These are phyloP conservation scores for Byssothecium circinans DNA, from an alignment of 2,329 filamentous ascomycete genomes.

Conservation along the genomic window DNA sequence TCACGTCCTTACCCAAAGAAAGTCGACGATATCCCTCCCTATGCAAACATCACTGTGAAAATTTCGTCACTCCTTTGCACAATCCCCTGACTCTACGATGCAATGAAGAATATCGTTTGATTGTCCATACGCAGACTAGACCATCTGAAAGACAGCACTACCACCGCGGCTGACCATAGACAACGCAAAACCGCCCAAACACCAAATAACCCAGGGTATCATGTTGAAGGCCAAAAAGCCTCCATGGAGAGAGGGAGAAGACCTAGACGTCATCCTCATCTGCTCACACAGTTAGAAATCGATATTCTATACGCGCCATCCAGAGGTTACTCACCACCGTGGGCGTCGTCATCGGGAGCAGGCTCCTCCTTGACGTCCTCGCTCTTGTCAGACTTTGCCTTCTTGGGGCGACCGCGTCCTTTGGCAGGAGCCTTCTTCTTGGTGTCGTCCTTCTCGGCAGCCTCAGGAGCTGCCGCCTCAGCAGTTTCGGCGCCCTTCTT, in stretches of 20 bases:
- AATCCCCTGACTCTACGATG: too few species aligned
- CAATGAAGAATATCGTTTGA: too few species aligned
- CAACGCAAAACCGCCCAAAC: too few species aligned
- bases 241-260: neutral
- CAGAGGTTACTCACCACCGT: neutral
- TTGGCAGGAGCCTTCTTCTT: conserved; percentile 16
- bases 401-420: conserved; percentile 10
- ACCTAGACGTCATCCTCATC: neutral
- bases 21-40: too few species aligned
- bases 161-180: too few species aligned
- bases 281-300: neutral
- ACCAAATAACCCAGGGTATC: too few species aligned
- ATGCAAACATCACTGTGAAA: too few species aligned
- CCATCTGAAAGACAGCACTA: too few species aligned
- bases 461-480: neutral
- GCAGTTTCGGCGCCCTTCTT: neutral
- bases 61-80: too few species aligned
- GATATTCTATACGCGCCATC: neutral
- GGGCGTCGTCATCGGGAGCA: neutral
- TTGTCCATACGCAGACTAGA: too few species aligned
- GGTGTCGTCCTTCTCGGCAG: conserved; percentile 2
- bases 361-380: conserved; percentile 3
- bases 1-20: too few species aligned
- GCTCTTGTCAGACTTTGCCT: conserved; percentile 1
- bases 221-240: neutral